phyloP scores from a whole-genome alignment of 2,329 filamentous ascomycete species.

The Claviceps pusilla region DNA sequence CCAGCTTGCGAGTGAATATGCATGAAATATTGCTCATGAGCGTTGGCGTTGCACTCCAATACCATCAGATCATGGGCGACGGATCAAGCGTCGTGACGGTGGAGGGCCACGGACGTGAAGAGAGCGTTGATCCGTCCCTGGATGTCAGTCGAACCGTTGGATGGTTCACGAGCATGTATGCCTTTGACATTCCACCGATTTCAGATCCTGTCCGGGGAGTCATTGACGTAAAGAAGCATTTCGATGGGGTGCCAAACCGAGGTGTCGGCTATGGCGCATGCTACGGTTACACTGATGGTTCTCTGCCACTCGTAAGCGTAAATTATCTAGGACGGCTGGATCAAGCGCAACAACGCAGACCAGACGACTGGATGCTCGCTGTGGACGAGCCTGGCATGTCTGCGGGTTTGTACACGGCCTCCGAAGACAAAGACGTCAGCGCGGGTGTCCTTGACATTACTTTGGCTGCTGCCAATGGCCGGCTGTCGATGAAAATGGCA shows the following conservation, averaged over 20 bases:
- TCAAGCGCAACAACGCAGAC: background rate
- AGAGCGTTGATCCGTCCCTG: constrained; percentile 1
- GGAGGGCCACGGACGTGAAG: constrained; percentile 1
- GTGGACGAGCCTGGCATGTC: background rate
- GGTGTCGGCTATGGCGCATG: background rate
- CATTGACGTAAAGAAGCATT: background rate
- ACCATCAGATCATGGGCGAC: background rate
- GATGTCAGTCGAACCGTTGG: background rate
- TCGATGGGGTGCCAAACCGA: background rate
- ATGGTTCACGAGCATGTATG: constrained; percentile 2
- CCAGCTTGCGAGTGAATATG: background rate
- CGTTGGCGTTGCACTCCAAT: background rate
- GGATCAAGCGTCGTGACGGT: background rate
- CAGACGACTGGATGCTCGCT: background rate
- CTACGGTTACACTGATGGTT: background rate
- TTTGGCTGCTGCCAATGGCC: background rate
- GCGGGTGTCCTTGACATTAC: background rate
- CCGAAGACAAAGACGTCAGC: background rate
- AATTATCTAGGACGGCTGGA: background rate
- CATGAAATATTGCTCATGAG: background rate
- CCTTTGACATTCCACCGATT: background rate
- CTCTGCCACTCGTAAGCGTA: background rate
- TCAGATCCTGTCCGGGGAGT: background rate
- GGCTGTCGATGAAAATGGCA: background rate
- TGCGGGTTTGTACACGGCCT: background rate